These are phyloP conservation scores for Phalaenopsis hybrid DNA, from an alignment of 116 monocot species.

Conservation along the genomic window DNA sequence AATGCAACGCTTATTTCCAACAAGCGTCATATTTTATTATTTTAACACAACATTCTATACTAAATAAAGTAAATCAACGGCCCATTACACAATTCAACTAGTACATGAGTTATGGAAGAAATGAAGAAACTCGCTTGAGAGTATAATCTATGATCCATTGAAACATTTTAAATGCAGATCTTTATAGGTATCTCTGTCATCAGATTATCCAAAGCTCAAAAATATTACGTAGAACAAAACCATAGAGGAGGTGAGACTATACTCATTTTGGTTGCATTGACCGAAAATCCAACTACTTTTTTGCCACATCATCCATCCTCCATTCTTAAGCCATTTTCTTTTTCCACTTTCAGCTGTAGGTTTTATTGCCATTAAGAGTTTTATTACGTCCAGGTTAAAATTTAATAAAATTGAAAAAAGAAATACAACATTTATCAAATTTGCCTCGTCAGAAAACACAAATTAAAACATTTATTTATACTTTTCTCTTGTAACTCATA, in stretches of 20 bases:
- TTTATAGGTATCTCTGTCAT: neutral
- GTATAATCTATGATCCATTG: neutral
- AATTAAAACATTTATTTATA: too few species aligned
- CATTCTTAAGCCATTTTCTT: too few species aligned
- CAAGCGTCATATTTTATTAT: neutral
- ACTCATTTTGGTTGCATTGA: neutral
- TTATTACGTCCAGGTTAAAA: too few species aligned
- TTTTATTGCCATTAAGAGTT: too few species aligned
- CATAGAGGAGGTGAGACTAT: neutral
- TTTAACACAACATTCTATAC: neutral
- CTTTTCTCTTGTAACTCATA: too few species aligned
- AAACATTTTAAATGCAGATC: neutral
- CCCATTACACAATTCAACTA: neutral
- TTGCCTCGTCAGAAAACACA: too few species aligned
- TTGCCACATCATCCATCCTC: neutral
- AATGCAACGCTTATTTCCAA: neutral
- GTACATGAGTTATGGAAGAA: neutral
- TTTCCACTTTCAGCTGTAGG: too few species aligned
- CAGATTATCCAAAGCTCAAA: neutral
- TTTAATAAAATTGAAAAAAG: too few species aligned
- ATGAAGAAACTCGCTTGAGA: neutral
- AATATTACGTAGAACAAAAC: neutral
- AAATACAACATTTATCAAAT: too few species aligned
- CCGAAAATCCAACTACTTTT: neutral
- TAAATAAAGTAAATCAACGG: neutral